Conservation (phyloP, 176 grass and related monocot species). For the Aegilops umbellulata region DNA sequence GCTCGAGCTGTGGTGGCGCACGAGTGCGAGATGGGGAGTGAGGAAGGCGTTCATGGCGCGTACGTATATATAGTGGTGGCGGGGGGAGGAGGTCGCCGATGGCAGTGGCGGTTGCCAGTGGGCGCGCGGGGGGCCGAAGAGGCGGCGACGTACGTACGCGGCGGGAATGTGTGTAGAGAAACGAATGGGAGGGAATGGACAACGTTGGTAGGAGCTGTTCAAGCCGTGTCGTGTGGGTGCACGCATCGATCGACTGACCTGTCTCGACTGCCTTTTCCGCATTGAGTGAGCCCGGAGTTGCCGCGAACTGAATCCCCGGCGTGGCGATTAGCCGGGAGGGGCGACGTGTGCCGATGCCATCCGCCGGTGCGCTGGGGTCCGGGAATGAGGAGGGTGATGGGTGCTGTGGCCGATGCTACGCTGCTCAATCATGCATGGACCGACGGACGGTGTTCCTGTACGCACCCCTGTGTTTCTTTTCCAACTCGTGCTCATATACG, state of each 20-base stretch:
- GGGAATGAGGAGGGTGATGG: not conserved
- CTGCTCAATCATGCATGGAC: slow-evolving; percentile 20
- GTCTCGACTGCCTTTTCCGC: not conserved
- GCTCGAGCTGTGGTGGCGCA: slow-evolving; percentile 12
- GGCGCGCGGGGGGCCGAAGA: not conserved
- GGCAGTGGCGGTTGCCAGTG: not conserved
- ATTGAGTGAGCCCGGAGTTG: not conserved
- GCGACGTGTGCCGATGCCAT: not conserved
- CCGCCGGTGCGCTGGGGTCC: not conserved
- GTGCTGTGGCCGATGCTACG: not conserved
- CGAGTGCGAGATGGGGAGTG: not conserved
- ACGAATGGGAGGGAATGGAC: slow-evolving; percentile 30
- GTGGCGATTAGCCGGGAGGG: not conserved
- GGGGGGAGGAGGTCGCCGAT: not conserved
- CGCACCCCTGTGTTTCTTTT: not conserved
- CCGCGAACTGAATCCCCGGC: slow-evolving; percentile 2
- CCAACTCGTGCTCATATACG: not conserved
- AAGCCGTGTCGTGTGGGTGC: not conserved
- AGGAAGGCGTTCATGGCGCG: slow-evolving; percentile 1
- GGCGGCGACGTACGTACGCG: not conserved
- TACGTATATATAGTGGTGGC: slow-evolving; percentile 16
- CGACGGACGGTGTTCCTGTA: not conserved
- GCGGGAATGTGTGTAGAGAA: not conserved
- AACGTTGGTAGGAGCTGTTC: slow-evolving; percentile 28
- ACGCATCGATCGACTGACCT: not conserved